A percentile compares a stretch with the other conserved stretches of the same genome.
Conservation (phyloP, 768 basidiomycete species). For the Podaxis sp. region DNA sequence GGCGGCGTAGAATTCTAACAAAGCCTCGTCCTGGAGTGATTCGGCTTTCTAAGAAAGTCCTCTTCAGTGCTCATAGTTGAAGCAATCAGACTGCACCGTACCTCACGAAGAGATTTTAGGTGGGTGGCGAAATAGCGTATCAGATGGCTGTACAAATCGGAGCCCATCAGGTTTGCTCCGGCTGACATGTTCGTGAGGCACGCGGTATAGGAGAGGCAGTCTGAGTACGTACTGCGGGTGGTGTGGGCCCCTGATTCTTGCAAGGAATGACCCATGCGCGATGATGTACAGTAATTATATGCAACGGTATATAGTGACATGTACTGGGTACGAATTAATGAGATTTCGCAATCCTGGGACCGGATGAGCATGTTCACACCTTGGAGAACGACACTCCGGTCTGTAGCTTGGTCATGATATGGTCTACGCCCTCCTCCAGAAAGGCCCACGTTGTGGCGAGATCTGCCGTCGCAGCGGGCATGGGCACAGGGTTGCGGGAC, state of each 20-base stretch:
- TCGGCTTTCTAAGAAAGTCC: constrained; percentile 63
- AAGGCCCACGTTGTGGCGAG: constrained; percentile 85
- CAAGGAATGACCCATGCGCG: constrained; percentile 26
- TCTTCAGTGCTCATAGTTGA: constrained; percentile 19
- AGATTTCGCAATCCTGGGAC: background rate
- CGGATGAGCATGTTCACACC: constrained; percentile 35
- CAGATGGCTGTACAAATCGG: constrained; percentile 95
- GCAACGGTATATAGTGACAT: constrained; percentile 91
- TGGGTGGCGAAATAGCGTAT: constrained; percentile 88
- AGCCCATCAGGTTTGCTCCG: constrained; percentile 95
- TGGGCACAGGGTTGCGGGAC: constrained; percentile 38
- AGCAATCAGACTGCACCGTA: constrained; percentile 19
- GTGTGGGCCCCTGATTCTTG: constrained; percentile 22
- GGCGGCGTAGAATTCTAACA: constrained; percentile 85
- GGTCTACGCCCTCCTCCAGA: constrained; percentile 85
- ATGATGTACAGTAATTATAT: constrained; percentile 97
- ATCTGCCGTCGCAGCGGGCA: constrained; percentile 72
- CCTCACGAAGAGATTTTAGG: constrained; percentile 64
- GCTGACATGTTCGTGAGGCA: constrained; percentile 44
- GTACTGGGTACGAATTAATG: constrained; percentile 45
- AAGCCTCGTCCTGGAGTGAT: constrained; percentile 77
- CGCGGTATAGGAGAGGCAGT: background rate
- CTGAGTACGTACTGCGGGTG: constrained; percentile 60
- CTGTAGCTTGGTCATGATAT: constrained; percentile 90
- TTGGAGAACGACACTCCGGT: constrained; percentile 85